Evolutionary conservation across 768 basidiomycete species (phyloP).

Genomic region (Panellus pusillus): DNA sequence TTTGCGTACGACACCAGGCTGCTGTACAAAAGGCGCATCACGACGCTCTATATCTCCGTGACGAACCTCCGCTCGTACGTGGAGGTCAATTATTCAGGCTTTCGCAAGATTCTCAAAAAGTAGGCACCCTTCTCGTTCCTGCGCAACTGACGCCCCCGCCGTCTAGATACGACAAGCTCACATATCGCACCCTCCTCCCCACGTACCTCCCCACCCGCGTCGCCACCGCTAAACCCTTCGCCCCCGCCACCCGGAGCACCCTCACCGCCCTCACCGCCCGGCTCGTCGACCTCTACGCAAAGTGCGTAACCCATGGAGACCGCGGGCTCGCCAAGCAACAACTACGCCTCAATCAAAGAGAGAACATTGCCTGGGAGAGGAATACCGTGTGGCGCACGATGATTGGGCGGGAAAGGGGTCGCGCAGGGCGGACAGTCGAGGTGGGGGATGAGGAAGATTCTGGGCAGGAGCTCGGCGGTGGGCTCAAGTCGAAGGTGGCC

Average conservation of each 20-base stretch:
- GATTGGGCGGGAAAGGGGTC: constrained; percentile 76
- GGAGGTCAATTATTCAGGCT: constrained; percentile 90
- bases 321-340: constrained; percentile 69
- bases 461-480: constrained; percentile 18
- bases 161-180: constrained; percentile 94
- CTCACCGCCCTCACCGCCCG: constrained; percentile 57
- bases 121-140: constrained; percentile 34
- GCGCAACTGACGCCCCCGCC: neutral
- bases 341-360: constrained; percentile 82
- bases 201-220: constrained; percentile 72
- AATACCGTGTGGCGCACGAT: constrained; percentile 98
- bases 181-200: constrained; percentile 77
- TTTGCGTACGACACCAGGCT: constrained; percentile 83
- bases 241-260: constrained; percentile 56
- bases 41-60: constrained; percentile 74
- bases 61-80: constrained; percentile 82
- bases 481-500: too few relatives aligned
- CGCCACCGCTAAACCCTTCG: constrained; percentile 69
- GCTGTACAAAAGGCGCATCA: constrained; percentile 87
- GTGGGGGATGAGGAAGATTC: neutral
- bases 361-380: constrained; percentile 95
- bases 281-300: constrained; percentile 76
- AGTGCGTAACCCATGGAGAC: constrained; percentile 82
- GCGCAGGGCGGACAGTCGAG: constrained; percentile 57
- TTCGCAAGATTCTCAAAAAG: constrained; percentile 96